phyloP scores from a whole-genome alignment of 2,329 filamentous ascomycete species.

The Clonostachys chloroleuca region DNA sequence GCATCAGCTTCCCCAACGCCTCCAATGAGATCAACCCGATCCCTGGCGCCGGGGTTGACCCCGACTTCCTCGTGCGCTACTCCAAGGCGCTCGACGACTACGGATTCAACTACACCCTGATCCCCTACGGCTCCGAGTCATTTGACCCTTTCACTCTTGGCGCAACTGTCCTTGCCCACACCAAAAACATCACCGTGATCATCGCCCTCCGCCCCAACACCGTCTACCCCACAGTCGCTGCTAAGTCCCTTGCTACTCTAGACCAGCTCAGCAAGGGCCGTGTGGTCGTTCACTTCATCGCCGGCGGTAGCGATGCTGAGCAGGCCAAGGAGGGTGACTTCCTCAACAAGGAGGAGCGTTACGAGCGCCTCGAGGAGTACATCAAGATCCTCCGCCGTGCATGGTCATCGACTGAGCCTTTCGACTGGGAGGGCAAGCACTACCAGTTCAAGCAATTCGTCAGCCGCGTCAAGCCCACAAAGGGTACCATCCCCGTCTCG shows the following conservation, averaged over 20 bases:
- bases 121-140: constrained; percentile 52
- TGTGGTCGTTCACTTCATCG: constrained; percentile 59
- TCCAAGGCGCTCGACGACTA: constrained; percentile 54
- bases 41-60: constrained; percentile 45
- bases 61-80: constrained; percentile 51
- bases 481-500: constrained; percentile 50
- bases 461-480: constrained; percentile 47
- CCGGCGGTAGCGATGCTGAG: constrained; percentile 55
- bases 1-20: constrained; percentile 49
- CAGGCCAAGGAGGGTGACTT: constrained; percentile 59
- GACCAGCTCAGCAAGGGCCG: constrained; percentile 54
- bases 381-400: constrained; percentile 55
- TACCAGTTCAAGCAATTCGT: constrained; percentile 56
- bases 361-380: constrained; percentile 55
- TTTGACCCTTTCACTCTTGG: constrained; percentile 42
- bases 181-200: constrained; percentile 56
- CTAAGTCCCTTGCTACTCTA: constrained; percentile 56
- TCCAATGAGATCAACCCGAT: constrained; percentile 52
- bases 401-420: constrained; percentile 51
- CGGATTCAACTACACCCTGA: constrained; percentile 56
- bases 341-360: constrained; percentile 51
- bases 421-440: constrained; percentile 58
- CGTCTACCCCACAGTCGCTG: constrained; percentile 56
- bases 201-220: constrained; percentile 56
- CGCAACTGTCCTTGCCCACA: constrained; percentile 50